Evolutionary conservation across 2,329 filamentous ascomycete species (phyloP).

Genomic region (Penicillium palitans): DNA sequence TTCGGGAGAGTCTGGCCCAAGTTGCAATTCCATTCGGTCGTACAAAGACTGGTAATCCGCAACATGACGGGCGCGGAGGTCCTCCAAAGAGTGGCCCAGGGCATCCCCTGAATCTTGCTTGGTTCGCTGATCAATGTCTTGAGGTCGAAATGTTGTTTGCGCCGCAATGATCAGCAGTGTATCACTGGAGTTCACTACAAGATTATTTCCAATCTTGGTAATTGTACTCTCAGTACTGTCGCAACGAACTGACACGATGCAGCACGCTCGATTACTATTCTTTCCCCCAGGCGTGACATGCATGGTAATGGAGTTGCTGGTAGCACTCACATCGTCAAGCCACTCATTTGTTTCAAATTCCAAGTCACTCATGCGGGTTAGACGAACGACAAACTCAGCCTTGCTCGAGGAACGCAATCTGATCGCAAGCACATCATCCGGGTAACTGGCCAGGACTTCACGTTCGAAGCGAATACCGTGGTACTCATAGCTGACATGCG

Average conservation of each 20-base stretch:
- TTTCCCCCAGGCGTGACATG: constrained; percentile 42
- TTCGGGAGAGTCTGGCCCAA: constrained; percentile 25
- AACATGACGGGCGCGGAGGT: constrained; percentile 34
- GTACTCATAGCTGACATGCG: constrained; percentile 41
- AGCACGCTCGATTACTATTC: constrained; percentile 36
- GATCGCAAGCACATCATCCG: constrained; percentile 44
- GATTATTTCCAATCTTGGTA: constrained; percentile 36
- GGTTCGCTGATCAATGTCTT: constrained; percentile 27
- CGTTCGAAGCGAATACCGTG: constrained; percentile 36
- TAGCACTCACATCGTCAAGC: constrained; percentile 38
- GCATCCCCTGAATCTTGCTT: constrained; percentile 32
- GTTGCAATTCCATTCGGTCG: constrained; percentile 31
- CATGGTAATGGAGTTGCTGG: constrained; percentile 36
- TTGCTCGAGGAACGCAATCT: constrained; percentile 27
- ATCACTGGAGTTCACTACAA: constrained; percentile 40
- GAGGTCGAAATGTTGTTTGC: constrained; percentile 42
- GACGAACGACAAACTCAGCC: constrained; percentile 33
- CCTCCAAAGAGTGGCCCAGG: constrained; percentile 19
- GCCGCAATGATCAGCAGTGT: constrained; percentile 43
- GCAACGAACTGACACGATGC: constrained; percentile 32
- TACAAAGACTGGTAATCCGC: constrained; percentile 39
- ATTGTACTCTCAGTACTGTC: constrained; percentile 31
- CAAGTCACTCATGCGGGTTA: constrained; percentile 42
- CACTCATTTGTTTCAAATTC: constrained; percentile 50
- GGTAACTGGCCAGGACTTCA: constrained; percentile 46